Conservation (phyloP, 169 alveolate genomes). For the Plasmodium gallinaceum region DNA sequence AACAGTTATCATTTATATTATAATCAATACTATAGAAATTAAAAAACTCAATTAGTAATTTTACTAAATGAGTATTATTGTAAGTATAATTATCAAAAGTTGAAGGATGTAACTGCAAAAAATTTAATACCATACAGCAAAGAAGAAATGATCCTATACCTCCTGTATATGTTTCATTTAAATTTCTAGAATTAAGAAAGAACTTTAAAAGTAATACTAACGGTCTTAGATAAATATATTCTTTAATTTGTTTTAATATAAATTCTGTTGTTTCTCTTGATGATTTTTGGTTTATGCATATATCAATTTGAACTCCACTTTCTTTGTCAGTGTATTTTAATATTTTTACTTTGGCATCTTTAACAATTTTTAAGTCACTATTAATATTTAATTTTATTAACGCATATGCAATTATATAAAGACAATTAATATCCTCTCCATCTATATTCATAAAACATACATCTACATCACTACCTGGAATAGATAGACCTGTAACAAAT, state of each 20-base stretch:
- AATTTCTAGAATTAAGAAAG: conserved; percentile 82
- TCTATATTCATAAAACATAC: conserved; percentile 45
- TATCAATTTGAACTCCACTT: conserved; percentile 56
- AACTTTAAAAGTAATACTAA: conserved; percentile 81
- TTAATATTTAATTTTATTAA: conserved; percentile 40
- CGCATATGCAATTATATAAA: conserved; percentile 22
- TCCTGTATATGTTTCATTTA: conserved; percentile 85
- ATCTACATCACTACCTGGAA: conserved; percentile 68
- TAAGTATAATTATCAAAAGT: conserved; percentile 65
- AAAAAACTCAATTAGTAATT: conserved; percentile 81
- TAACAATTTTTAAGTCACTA: conserved; percentile 18
- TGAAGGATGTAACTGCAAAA: conserved; percentile 83
- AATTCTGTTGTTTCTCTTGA: conserved; percentile 66
- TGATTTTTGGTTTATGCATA: conserved; percentile 60
- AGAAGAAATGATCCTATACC: conserved; percentile 86
- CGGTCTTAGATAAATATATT: conserved; percentile 85
- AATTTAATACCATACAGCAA: conserved; percentile 85
- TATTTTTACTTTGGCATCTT: conserved; percentile 62
- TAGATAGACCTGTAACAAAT: conserved; percentile 55
- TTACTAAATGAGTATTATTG: conserved; percentile 70
- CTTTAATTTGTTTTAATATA: conserved; percentile 69
- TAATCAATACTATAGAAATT: conserved; percentile 83
- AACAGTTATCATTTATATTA: conserved; percentile 75
- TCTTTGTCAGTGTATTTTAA: conserved; percentile 61
- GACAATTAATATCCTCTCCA: conserved; percentile 13